These are phyloP conservation scores for Aspergillus taichungensis DNA, from an alignment of 495 filamentous ascomycete species.

Conservation along the genomic window DNA sequence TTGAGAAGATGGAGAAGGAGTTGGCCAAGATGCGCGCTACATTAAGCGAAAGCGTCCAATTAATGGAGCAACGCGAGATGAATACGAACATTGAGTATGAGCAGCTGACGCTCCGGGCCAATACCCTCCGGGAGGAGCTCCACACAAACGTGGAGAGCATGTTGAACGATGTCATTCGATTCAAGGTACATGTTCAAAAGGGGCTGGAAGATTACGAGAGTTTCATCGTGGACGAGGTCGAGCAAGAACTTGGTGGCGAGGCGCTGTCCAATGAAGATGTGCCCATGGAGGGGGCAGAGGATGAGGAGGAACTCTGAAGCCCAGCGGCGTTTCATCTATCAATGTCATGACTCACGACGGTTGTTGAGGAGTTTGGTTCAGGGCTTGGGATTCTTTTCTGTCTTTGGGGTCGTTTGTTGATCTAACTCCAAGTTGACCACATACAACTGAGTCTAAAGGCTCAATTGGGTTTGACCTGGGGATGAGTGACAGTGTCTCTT, in stretches of 20 bases:
- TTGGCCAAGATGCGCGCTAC: conserved; percentile 81
- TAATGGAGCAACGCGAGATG: conserved; percentile 94
- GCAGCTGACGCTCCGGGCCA: conserved; percentile 75
- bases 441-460: too few relatives aligned
- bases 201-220: conserved; percentile 85
- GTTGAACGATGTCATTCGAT: conserved; percentile 94
- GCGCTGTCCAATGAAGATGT: too few relatives aligned
- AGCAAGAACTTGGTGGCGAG: conserved; percentile 63
- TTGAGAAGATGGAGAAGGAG: conserved; percentile 98
- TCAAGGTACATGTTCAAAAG: conserved; percentile 95
- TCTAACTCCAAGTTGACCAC: too few relatives aligned
- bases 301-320: conserved; percentile 25
- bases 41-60: conserved; percentile 78
- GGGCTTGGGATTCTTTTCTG: background rate
- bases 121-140: conserved; percentile 79
- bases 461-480: too few relatives aligned
- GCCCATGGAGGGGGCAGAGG: conserved; percentile 13
- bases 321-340: background rate
- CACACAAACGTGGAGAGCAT: conserved; percentile 94
- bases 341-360: conserved; percentile 10
- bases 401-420: background rate
- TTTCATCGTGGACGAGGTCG: conserved; percentile 84
- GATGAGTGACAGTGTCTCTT: too few relatives aligned
- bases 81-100: conserved; percentile 96
- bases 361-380: background rate